Conservation (phyloP, 2,329 filamentous ascomycete species). For the Stagonosporopsis tanaceti region DNA sequence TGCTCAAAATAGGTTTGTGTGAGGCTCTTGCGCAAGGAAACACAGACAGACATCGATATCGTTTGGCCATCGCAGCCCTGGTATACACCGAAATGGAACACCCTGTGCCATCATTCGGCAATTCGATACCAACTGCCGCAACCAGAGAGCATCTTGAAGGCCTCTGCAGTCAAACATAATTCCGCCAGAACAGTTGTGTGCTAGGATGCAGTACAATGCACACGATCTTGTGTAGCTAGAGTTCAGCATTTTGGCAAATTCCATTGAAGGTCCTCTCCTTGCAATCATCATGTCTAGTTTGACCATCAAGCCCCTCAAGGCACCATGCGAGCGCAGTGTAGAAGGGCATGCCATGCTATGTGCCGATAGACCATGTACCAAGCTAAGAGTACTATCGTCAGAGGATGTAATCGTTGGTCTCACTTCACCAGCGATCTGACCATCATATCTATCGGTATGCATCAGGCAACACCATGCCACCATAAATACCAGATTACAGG, state of each 20-base stretch:
- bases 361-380: not conserved
- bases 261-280: too few relatives aligned
- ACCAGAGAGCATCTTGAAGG: not conserved
- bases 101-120: not conserved
- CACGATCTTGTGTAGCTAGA: too few relatives aligned
- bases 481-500: not conserved
- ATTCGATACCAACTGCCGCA: not conserved
- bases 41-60: not conserved
- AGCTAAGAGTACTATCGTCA: not conserved
- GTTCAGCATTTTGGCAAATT: too few relatives aligned
- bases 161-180: not conserved
- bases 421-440: not conserved
- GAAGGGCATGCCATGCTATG: not conserved
- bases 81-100: not conserved
- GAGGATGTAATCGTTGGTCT: slow-evolving; percentile 1
- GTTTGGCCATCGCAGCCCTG: not conserved
- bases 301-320: not conserved
- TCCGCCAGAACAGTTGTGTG: too few relatives aligned
- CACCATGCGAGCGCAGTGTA: not conserved
- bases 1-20: not conserved
- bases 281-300: not conserved
- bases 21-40: too few relatives aligned
- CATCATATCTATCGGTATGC: not conserved
- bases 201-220: not conserved
- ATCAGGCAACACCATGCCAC: not conserved